phyloP scores from a whole-genome alignment of 768 basidiomycete genomes.

The Hydnum rufescens region DNA sequence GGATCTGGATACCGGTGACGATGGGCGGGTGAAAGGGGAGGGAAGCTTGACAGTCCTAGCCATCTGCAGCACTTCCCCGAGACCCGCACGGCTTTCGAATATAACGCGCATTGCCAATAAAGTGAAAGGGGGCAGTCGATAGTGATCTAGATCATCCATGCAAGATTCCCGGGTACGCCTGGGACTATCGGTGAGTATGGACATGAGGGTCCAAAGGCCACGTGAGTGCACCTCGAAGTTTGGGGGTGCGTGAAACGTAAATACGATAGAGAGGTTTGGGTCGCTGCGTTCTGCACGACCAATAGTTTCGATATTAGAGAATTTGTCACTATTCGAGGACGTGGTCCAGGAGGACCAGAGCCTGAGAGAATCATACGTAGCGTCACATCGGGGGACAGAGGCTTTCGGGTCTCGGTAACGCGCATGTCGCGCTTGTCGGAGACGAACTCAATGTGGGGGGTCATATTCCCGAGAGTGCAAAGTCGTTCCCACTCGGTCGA shows the following conservation, averaged over 20 bases:
- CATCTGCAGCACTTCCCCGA: slow-evolving; percentile 1
- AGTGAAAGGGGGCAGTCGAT: neutral
- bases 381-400: neutral
- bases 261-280: slow-evolving; percentile 1
- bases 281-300: neutral
- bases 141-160: neutral
- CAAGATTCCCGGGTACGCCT: neutral
- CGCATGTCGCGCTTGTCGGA: neutral
- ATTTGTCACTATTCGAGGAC: neutral
- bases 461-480: neutral
- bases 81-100: neutral
- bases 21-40: neutral
- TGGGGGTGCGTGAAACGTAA: slow-evolving; percentile 2
- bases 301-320: neutral
- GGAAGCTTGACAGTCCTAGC: slow-evolving; percentile 3
- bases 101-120: slow-evolving; percentile 5
- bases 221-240: slow-evolving; percentile 3
- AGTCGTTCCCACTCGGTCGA: slow-evolving; percentile 6
- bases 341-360: neutral
- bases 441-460: neutral
- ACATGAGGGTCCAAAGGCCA: no score
- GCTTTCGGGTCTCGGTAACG: neutral
- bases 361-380: neutral
- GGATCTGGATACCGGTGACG: neutral
- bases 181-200: no score